Conservation (phyloP, 179 eudicot species). For the Silene noctiflora region DNA sequence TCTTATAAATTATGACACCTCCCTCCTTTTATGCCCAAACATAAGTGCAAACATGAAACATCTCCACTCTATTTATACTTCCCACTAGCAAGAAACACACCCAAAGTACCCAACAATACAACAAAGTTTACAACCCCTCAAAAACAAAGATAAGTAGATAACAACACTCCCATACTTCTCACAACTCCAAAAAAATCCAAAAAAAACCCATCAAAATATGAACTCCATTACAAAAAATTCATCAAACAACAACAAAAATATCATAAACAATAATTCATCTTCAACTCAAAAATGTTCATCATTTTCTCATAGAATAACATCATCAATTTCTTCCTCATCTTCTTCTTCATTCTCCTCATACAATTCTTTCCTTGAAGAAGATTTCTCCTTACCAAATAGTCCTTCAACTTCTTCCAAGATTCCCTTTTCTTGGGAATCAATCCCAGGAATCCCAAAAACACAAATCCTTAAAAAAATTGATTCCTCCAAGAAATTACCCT, state of each 20-base stretch:
- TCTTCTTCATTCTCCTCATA: slow-evolving; percentile 30
- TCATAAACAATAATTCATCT: slow-evolving; percentile 1
- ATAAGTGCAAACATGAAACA: slow-evolving; percentile 14
- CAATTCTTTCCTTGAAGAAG: slow-evolving; percentile 16
- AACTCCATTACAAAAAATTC: slow-evolving; percentile 8
- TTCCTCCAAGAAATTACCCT: slow-evolving; percentile 1
- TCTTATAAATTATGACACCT: neutral
- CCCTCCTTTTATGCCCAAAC: slow-evolving; percentile 13
- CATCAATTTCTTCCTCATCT: slow-evolving; percentile 25
- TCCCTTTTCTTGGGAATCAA: slow-evolving; percentile 75
- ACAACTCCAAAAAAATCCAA: neutral
- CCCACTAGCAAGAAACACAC: neutral
- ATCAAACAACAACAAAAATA: slow-evolving; percentile 17
- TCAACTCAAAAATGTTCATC: slow-evolving; percentile 24
- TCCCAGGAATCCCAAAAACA: slow-evolving; percentile 70
- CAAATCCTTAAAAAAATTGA: slow-evolving; percentile 30
- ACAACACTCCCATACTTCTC: neutral
- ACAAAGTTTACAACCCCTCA: neutral
- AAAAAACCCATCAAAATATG: slow-evolving; percentile 9
- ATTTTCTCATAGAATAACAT: slow-evolving; percentile 22
- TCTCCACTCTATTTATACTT: slow-evolving; percentile 17
- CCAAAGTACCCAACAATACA: neutral
- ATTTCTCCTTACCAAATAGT: slow-evolving; percentile 24
- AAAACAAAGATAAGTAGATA: neutral
- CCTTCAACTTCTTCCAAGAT: slow-evolving; percentile 33